Conservation (phyloP, 768 basidiomycete species). For the Pisolithus sp. region DNA sequence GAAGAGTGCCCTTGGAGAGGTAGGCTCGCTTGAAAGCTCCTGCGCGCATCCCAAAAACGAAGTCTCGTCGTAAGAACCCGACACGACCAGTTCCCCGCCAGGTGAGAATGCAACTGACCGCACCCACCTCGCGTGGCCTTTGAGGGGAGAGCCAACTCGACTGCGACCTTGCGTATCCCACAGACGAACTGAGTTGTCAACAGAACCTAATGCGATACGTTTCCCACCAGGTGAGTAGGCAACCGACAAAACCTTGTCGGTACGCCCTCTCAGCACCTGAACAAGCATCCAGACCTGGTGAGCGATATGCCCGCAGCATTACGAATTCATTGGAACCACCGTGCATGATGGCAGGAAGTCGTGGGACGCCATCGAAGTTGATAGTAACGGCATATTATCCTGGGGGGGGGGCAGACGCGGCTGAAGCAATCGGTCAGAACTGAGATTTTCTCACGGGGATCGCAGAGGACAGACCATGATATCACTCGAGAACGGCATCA, state of each 20-base stretch:
- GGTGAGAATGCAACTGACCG: conserved; percentile 1
- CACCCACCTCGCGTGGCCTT: neutral
- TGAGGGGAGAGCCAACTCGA: neutral
- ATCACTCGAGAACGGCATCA: neutral
- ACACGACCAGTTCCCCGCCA: neutral
- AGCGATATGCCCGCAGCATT: too few relatives aligned
- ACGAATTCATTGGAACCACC: too few relatives aligned
- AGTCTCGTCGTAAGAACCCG: neutral
- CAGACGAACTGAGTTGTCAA: neutral
- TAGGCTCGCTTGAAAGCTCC: neutral
- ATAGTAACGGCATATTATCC: neutral
- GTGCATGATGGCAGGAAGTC: too few relatives aligned
- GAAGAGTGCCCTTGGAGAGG: neutral
- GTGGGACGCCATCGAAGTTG: neutral
- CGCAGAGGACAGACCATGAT: neutral
- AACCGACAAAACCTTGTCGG: too few relatives aligned
- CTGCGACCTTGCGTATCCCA: neutral
- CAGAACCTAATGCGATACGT: neutral
- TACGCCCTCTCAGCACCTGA: neutral
- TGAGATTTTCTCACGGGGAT: neutral
- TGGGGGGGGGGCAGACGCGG: neutral
- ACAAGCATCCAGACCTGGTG: neutral
- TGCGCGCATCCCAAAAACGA: neutral
- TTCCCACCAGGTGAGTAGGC: neutral
- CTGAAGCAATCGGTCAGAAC: neutral